Evolutionary conservation across 371 early-diverging fungal species (phyloP).

Genomic region (Circinella umbellata): DNA sequence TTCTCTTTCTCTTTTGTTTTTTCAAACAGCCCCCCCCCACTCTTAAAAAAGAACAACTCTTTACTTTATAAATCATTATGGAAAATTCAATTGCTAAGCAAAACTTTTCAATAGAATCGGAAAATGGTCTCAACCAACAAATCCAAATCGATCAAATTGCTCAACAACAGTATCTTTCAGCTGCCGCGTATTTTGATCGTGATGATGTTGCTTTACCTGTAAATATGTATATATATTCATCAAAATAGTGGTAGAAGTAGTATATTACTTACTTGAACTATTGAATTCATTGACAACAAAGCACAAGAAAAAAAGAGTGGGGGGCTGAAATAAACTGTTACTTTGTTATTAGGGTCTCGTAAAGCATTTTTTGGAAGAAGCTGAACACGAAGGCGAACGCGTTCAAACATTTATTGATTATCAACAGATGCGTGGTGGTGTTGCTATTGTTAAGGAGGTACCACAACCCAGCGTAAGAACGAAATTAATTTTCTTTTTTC

Average conservation of each 20-base stretch:
- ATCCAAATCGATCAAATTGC: conserved; percentile 59
- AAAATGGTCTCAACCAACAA: conserved; percentile 63
- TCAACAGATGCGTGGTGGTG: conserved; percentile 66
- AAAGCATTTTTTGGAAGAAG: conserved; percentile 63
- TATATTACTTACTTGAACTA: no score
- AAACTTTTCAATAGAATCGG: conserved; percentile 59
- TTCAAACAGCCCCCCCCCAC: background rate
- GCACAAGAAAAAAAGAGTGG: background rate
- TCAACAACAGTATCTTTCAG: conserved; percentile 55
- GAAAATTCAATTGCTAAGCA: conserved; percentile 54
- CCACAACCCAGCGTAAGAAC: conserved; percentile 39
- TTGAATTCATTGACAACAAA: no score
- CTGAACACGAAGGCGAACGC: conserved; percentile 51
- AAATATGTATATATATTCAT: conserved; percentile 8
- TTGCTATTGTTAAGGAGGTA: conserved; percentile 39
- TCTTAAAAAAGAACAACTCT: background rate
- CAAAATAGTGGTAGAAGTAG: background rate
- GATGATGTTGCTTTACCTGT: conserved; percentile 59
- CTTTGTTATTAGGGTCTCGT: conserved; percentile 46
- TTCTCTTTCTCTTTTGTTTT: conserved; percentile 1
- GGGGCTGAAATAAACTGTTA: background rate
- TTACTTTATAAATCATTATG: background rate
- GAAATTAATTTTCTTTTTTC: background rate
- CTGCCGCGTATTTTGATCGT: conserved; percentile 58
- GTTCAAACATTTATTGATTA: conserved; percentile 65